These are phyloP conservation scores for Mycena epipterygia DNA, from an alignment of 768 basidiomycete genomes.

Conservation along the genomic window DNA sequence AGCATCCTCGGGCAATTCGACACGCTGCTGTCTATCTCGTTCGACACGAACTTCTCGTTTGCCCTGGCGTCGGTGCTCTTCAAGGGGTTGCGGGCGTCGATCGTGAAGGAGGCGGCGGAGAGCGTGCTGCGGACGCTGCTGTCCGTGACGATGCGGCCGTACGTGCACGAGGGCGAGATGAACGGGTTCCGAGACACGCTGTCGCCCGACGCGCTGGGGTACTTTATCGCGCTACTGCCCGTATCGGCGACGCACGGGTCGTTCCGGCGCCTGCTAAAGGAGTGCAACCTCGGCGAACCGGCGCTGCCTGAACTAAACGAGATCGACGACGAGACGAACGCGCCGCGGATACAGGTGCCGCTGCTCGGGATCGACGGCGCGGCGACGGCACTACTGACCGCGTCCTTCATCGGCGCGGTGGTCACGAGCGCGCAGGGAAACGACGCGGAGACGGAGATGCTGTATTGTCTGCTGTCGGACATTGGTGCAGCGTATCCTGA, in stretches of 20 bases:
- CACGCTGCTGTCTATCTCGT: slow-evolving; percentile 78
- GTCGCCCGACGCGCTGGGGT: slow-evolving; percentile 74
- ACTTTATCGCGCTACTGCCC: slow-evolving; percentile 85
- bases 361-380: slow-evolving; percentile 75
- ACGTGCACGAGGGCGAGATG: slow-evolving; percentile 43
- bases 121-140: slow-evolving; percentile 74
- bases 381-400: slow-evolving; percentile 76
- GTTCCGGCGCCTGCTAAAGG: slow-evolving; percentile 73
- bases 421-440: slow-evolving; percentile 82
- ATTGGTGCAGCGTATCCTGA: slow-evolving; percentile 79
- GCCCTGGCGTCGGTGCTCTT: slow-evolving; percentile 86
- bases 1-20: slow-evolving; percentile 82
- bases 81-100: slow-evolving; percentile 84
- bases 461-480: slow-evolving; percentile 83
- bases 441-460: slow-evolving; percentile 84
- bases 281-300: slow-evolving; percentile 68
- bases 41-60: slow-evolving; percentile 85
- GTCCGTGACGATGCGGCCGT: slow-evolving; percentile 66
- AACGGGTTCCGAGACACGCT: slow-evolving; percentile 62
- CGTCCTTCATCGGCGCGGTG: slow-evolving; percentile 84
- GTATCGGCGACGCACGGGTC: slow-evolving; percentile 69
- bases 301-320: slow-evolving; percentile 53
- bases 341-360: slow-evolving; percentile 67
- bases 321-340: slow-evolving; percentile 55
- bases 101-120: slow-evolving; percentile 73